phyloP scores from a whole-genome alignment of 2,329 filamentous ascomycete genomes.

The Fusarium domesticum region DNA sequence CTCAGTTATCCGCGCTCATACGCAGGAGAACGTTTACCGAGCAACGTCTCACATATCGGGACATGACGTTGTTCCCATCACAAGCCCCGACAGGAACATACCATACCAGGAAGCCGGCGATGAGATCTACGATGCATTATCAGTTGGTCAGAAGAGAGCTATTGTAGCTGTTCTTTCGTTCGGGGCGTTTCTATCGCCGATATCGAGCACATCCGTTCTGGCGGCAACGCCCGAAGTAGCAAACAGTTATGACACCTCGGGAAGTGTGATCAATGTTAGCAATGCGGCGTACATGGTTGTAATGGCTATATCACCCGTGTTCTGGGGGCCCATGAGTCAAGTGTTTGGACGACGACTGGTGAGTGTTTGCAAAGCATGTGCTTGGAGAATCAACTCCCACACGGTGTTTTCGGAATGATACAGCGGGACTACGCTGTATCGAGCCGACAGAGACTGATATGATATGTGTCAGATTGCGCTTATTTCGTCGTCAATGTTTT shows the following conservation, averaged over 20 bases:
- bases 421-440: not conserved
- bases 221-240: conserved; percentile 74
- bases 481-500: conserved; percentile 60
- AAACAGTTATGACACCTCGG: conserved; percentile 59
- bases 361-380: conserved; percentile 29
- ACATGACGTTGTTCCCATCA: conserved; percentile 27
- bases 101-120: conserved; percentile 38
- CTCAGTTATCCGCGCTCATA: not conserved
- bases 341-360: conserved; percentile 59
- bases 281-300: conserved; percentile 74
- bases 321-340: conserved; percentile 71
- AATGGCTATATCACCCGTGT: conserved; percentile 67
- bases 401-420: not conserved
- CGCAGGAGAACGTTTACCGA: conserved; percentile 16
- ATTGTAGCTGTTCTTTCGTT: conserved; percentile 70
- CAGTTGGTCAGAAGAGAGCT: conserved; percentile 57
- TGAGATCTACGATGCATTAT: conserved; percentile 63
- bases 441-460: not conserved
- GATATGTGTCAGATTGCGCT: conserved; percentile 39
- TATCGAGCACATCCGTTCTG: conserved; percentile 70
- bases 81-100: conserved; percentile 3
- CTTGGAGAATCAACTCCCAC: not conserved
- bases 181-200: conserved; percentile 72
- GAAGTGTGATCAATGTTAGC: conserved; percentile 66
- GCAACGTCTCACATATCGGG: conserved; percentile 32